Evolutionary conservation across 2,329 filamentous ascomycete genomes (phyloP).

Genomic region (Colletotrichum filicis): DNA sequence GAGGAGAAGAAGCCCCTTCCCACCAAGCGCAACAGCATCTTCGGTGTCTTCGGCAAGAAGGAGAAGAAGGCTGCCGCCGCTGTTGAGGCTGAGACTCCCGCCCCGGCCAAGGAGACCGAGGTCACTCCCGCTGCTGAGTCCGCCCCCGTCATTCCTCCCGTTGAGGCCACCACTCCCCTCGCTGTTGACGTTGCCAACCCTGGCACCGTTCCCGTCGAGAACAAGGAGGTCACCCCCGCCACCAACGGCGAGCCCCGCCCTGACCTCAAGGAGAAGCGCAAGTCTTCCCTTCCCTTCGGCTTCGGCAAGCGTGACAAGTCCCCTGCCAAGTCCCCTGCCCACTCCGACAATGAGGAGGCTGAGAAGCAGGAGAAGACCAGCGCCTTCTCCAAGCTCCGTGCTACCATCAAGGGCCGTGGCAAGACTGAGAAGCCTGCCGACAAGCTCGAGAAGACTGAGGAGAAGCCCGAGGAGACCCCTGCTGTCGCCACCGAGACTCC

Average conservation of each 20-base stretch:
- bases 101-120: slow-evolving; percentile 56
- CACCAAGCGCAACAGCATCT: slow-evolving; percentile 68
- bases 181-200: slow-evolving; percentile 64
- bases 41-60: slow-evolving; percentile 64
- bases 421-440: slow-evolving; percentile 53
- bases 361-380: slow-evolving; percentile 66
- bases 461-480: slow-evolving; percentile 41
- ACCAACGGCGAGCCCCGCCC: slow-evolving; percentile 68
- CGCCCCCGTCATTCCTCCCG: slow-evolving; percentile 69
- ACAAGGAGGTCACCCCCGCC: slow-evolving; percentile 53
- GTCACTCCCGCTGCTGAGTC: slow-evolving; percentile 55
- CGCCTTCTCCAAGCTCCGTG: slow-evolving; percentile 70
- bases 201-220: slow-evolving; percentile 58
- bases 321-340: slow-evolving; percentile 60
- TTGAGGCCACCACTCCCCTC: slow-evolving; percentile 67
- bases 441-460: slow-evolving; percentile 41
- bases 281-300: slow-evolving; percentile 80
- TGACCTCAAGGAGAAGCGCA: slow-evolving; percentile 83
- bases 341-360: slow-evolving; percentile 69
- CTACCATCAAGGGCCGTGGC: slow-evolving; percentile 62
- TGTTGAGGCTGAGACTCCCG: slow-evolving; percentile 57
- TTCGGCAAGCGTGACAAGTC: slow-evolving; percentile 68
- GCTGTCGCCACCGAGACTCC: slow-evolving; percentile 42
- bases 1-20: slow-evolving; percentile 55
- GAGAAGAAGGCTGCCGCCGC: slow-evolving; percentile 70